Evolutionary conservation across 140 eudicot genomes (phyloP), one percentile per base, ranked within the genome.

Genomic region (Senecio squalidus): DNA sequence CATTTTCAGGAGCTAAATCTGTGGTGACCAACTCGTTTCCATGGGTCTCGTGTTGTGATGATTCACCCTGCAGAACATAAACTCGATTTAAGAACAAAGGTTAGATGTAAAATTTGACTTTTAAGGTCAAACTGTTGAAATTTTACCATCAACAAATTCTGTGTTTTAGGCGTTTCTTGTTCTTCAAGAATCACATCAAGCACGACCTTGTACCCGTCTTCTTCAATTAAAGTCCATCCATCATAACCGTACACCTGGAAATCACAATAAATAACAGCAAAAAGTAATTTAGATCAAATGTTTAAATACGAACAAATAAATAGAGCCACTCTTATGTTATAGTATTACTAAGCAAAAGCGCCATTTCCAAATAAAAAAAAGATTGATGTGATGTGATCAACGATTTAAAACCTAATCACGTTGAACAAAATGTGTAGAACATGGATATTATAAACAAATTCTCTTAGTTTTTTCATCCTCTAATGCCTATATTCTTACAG

Each of bases 211-310:
- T 68, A 68, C 14, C 54, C 67, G 23, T 38, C 44, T 34, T 58
- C 74, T 68, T 68, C 74, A 6, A 68, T 58, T 0, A 68, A 36
- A 28, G 6, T 25, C 74, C 74, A 68, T 13, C 54, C 61, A 9
- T 67, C 66, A 0, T 68, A 33, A 4, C 67, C 67, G 7, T 68
- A 68, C 22, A 58, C 8, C 74, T 68, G n/a, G 6, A 44, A 52
- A 64, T 51, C 20, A n/a, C n/a, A 64, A 5, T 0, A 10, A 3
- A n/a, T 26, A 9, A 15, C 27, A 36, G n/a, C 15, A 26, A 25
- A 25, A 27, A 25, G 10, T 36, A 63, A 33, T n/a, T 33, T 49
- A 49, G 24, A 64, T 25, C 51, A 33, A 1, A 33, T 1, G 43
- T 6, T 38, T 23, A 34, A 58, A 3, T 8, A 11, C 5, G 18